phyloP scores from a whole-genome alignment of 2,329 filamentous ascomycete genomes.

The Fusarium luffae region DNA sequence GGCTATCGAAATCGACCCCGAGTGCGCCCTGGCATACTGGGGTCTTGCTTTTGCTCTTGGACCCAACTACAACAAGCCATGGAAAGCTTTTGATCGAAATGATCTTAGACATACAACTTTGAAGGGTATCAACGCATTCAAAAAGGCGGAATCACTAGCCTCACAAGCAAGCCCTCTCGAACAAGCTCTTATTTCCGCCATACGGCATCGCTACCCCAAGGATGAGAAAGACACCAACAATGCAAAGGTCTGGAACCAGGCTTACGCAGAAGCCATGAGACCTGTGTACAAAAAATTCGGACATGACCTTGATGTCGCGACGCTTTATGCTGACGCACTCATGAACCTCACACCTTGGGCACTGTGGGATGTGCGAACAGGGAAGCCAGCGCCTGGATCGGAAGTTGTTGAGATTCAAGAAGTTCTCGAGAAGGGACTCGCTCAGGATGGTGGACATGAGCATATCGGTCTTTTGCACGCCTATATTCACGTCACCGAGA shows the following conservation, averaged over 20 bases:
- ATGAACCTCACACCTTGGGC: conserved; percentile 59
- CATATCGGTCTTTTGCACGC: conserved; percentile 80
- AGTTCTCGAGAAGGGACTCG: conserved; percentile 61
- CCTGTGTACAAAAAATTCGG: conserved; percentile 49
- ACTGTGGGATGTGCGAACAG: conserved; percentile 53
- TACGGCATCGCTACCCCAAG: conserved; percentile 69
- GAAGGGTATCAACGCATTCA: conserved; percentile 18
- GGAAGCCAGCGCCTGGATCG: conserved; percentile 47
- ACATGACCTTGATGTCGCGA: conserved; percentile 50
- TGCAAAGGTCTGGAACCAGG: conserved; percentile 54
- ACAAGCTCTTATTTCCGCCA: conserved; percentile 70
- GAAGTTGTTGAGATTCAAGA: conserved; percentile 50
- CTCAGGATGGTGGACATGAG: conserved; percentile 50
- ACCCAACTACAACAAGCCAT: conserved; percentile 79
- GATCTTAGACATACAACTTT: conserved; percentile 38
- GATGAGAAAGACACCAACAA: conserved; percentile 54
- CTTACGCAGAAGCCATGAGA: conserved; percentile 49
- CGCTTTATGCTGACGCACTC: conserved; percentile 51
- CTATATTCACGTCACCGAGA: conserved; percentile 83
- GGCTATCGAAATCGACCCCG: conserved; percentile 62
- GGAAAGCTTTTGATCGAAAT: conserved; percentile 55
- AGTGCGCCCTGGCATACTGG: conserved; percentile 72
- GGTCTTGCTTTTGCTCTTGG: conserved; percentile 75
- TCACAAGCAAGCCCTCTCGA: conserved; percentile 56
- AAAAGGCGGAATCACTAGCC: conserved; percentile 28